Evolutionary conservation across 306 rosid species (phyloP).

Genomic region (Cucumis hystrix): DNA sequence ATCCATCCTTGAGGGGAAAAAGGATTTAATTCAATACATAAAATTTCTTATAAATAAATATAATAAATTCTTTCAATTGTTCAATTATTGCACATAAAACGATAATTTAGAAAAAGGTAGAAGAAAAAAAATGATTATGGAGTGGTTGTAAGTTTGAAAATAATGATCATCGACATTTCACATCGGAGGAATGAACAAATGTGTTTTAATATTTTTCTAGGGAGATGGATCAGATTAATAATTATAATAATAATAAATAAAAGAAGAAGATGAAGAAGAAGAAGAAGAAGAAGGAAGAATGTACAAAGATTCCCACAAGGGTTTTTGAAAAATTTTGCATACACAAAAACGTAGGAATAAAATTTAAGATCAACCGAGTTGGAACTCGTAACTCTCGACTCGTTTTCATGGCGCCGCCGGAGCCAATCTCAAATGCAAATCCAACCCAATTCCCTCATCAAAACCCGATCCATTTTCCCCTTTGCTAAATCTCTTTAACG

Average conservation of each 20-base stretch:
- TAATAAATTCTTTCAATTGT: background rate
- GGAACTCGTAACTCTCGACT: too few species aligned
- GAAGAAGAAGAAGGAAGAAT: background rate
- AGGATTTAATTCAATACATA: too few species aligned
- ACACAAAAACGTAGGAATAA: background rate
- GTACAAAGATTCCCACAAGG: background rate
- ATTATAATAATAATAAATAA: background rate
- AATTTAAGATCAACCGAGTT: background rate
- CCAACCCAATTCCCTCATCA: slow-evolving; percentile 78
- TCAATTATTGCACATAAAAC: background rate
- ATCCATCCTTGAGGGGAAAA: background rate
- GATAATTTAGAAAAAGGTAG: background rate
- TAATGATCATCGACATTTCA: background rate
- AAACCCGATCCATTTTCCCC: slow-evolving; percentile 58
- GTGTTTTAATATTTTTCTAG: background rate
- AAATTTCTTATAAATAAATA: too few species aligned
- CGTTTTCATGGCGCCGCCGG: slow-evolving; percentile 46
- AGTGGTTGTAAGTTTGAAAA: background rate
- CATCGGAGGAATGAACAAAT: background rate
- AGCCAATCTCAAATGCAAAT: slow-evolving; percentile 76
- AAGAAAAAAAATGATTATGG: background rate
- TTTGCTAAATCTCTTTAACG: slow-evolving; percentile 60
- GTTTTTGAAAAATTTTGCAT: background rate
- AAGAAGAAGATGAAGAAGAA: background rate
- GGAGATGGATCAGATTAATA: background rate